Conservation (phyloP, 2,329 filamentous ascomycete species). For the Dothistroma pini region DNA sequence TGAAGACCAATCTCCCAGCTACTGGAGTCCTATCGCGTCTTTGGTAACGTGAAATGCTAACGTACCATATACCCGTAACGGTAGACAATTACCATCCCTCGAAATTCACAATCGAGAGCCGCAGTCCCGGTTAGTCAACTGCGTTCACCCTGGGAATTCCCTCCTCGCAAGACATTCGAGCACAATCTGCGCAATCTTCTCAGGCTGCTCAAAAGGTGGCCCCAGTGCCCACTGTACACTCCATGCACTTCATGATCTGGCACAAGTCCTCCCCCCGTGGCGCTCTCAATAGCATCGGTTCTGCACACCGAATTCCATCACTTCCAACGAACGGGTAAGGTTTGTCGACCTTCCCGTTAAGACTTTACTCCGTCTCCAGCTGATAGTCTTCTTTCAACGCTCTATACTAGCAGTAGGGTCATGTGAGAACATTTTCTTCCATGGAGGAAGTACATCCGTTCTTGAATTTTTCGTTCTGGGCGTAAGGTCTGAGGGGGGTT, state of each 20-base stretch:
- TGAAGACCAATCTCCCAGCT: too few relatives aligned
- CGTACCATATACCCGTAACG: too few relatives aligned
- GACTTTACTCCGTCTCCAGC: slow-evolving; percentile 17
- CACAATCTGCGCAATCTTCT: slow-evolving; percentile 21
- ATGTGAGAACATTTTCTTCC: slow-evolving; percentile 33
- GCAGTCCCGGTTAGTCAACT: too few relatives aligned
- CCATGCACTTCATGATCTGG: slow-evolving; percentile 19
- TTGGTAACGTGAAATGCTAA: too few relatives aligned
- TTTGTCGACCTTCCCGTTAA: slow-evolving; percentile 22
- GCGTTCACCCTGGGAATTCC: slow-evolving; percentile 3
- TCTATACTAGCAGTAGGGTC: slow-evolving; percentile 38
- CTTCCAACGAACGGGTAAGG: slow-evolving; percentile 37
- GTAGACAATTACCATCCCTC: too few relatives aligned
- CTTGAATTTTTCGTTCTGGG: slow-evolving; percentile 31
- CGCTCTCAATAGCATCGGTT: slow-evolving; percentile 18
- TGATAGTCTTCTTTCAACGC: slow-evolving; percentile 29
- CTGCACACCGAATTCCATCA: slow-evolving; percentile 29
- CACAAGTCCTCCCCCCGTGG: slow-evolving; percentile 22
- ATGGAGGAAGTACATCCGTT: slow-evolving; percentile 35
- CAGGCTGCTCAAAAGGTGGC: slow-evolving; percentile 27
- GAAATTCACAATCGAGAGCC: too few relatives aligned
- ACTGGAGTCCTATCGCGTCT: too few relatives aligned
- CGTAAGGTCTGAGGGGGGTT: slow-evolving; percentile 36
- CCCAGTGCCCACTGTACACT: slow-evolving; percentile 27
- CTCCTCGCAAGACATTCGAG: slow-evolving; percentile 20